phyloP scores from a whole-genome alignment of 345 rosid genomes.

The Melaleuca alternifolia region DNA sequence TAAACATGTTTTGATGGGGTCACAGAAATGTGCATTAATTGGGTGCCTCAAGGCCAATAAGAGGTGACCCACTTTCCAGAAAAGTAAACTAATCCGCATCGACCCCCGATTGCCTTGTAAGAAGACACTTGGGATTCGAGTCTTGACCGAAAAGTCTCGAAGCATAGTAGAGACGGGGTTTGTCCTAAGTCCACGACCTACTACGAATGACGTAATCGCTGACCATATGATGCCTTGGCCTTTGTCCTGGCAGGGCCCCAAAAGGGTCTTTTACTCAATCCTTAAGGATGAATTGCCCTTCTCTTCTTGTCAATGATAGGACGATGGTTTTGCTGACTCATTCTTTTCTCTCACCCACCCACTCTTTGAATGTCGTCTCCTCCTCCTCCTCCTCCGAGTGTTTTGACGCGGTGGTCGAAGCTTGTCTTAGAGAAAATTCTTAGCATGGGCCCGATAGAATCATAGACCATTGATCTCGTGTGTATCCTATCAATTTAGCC shows the following conservation, averaged over 20 bases:
- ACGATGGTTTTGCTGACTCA: not conserved
- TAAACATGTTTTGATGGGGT: not conserved
- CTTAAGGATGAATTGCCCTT: not conserved
- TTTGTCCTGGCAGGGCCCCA: not conserved
- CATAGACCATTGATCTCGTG: not conserved
- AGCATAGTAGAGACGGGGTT: not conserved
- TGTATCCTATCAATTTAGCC: too few relatives aligned
- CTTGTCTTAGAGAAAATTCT: accelerated
- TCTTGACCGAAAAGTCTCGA: not conserved
- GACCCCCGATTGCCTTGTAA: not conserved
- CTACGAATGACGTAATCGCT: not conserved
- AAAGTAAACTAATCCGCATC: not conserved
- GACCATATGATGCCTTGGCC: not conserved
- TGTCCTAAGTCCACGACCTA: not conserved
- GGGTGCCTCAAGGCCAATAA: not conserved
- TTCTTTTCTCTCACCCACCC: not conserved
- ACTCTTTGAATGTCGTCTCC: not conserved
- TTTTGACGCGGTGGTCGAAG: accelerated
- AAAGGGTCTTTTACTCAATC: not conserved
- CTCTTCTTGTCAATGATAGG: not conserved
- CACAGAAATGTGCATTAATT: not conserved
- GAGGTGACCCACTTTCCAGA: not conserved
- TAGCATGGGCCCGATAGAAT: not conserved
- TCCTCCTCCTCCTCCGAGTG: not conserved
- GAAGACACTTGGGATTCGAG: not conserved